A percentile compares a stretch with the other conserved stretches of the same genome.
Conservation (phyloP, 2,329 filamentous ascomycete species). For the Chaetothyriales sp. region DNA sequence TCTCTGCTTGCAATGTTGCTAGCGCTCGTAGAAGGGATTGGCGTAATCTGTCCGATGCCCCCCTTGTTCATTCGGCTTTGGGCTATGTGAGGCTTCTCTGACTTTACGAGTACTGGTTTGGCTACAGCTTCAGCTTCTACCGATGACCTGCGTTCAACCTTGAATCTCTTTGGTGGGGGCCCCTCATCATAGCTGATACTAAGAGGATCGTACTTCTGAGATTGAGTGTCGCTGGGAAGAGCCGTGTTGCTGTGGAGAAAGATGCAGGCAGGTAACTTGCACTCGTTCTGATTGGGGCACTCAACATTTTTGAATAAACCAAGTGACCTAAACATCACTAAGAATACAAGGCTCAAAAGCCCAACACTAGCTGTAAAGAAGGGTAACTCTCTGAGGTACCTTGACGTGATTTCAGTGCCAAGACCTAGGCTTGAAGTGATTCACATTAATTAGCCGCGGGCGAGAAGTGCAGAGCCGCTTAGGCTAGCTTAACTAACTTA, state of each 20-base stretch:
- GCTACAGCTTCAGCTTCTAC: neutral
- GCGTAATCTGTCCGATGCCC: neutral
- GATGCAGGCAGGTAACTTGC: slow-evolving; percentile 43
- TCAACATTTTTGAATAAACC: slow-evolving; percentile 40
- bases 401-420: neutral
- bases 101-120: neutral
- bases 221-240: slow-evolving; percentile 1
- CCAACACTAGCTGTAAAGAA: neutral
- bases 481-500: neutral
- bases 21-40: neutral
- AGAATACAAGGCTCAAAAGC: neutral
- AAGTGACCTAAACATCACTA: slow-evolving; percentile 40
- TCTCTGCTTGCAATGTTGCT: neutral
- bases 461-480: no score
- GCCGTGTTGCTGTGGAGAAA: slow-evolving; percentile 37
- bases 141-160: slow-evolving; percentile 1
- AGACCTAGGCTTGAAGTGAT: neutral
- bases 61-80: neutral
- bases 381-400: no score
- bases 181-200: slow-evolving; percentile 10
- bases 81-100: neutral
- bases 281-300: slow-evolving; percentile 40
- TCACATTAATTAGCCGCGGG: no score
- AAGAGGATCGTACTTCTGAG: slow-evolving; percentile 15
- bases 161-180: slow-evolving; percentile 23